Conservation (phyloP, 371 early-diverging fungal species). For the Parasitella parasitica region DNA sequence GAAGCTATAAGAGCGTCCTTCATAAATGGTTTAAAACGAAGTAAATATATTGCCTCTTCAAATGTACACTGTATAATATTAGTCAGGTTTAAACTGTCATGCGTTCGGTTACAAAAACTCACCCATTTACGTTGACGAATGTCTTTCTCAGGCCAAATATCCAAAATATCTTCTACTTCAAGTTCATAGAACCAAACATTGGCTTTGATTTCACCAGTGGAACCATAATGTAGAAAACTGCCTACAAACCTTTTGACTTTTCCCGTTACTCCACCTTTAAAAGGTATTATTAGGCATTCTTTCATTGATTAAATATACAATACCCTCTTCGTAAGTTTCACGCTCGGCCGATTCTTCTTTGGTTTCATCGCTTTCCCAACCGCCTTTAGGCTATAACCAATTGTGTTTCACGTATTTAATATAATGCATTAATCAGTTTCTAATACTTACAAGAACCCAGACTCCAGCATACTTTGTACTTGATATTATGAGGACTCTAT, state of each 20-base stretch:
- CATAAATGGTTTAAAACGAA: constrained; percentile 55
- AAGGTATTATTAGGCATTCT: background rate
- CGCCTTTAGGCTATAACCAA: constrained; percentile 62
- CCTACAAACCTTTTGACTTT: constrained; percentile 44
- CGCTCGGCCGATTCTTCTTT: constrained; percentile 56
- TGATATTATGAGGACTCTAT: constrained; percentile 54
- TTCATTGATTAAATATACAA: too few relatives aligned
- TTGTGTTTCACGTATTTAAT: background rate
- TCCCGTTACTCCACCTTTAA: constrained; percentile 52
- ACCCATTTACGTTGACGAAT: constrained; percentile 61
- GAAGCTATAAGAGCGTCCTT: constrained; percentile 49
- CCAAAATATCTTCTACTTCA: constrained; percentile 49
- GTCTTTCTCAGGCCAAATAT: constrained; percentile 57
- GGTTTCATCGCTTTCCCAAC: constrained; percentile 69
- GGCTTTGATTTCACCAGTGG: constrained; percentile 45
- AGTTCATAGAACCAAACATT: constrained; percentile 59
- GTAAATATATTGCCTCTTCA: constrained; percentile 52
- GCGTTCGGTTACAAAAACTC: constrained; percentile 3
- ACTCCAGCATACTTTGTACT: constrained; percentile 56
- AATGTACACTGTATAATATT: constrained; percentile 45
- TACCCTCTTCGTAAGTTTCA: constrained; percentile 70
- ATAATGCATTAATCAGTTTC: constrained; percentile 27
- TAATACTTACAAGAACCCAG: constrained; percentile 55
- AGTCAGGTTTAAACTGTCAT: background rate
- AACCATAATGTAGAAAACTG: constrained; percentile 47